These are phyloP conservation scores for Termitomyces sp. DNA, from an alignment of 768 basidiomycete genomes.

Conservation along the genomic window DNA sequence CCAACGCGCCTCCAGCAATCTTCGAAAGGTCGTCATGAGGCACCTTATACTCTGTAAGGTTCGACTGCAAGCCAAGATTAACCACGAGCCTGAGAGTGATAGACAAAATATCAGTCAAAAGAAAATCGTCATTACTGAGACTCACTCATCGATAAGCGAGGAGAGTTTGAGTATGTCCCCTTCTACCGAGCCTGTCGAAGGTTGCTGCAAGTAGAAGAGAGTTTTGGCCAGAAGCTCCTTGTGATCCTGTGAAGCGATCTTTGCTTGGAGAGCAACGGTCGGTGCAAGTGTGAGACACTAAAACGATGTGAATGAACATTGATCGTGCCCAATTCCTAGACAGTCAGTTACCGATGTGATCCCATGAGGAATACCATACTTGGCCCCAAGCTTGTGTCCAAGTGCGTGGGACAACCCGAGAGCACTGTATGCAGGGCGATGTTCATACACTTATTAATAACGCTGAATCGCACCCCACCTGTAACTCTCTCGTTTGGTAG, in stretches of 20 bases:
- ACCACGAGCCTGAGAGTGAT: constrained; percentile 48
- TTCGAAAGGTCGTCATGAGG: constrained; percentile 49
- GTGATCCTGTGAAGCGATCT: constrained; percentile 54
- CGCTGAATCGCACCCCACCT: constrained; percentile 29
- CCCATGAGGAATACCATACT: constrained; percentile 76
- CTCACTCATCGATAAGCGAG: constrained; percentile 51
- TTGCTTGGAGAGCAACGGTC: constrained; percentile 56
- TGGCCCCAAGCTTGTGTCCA: constrained; percentile 70
- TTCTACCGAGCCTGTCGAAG: constrained; percentile 60
- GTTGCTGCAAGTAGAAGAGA: constrained; percentile 54
- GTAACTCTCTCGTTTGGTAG: constrained; percentile 52
- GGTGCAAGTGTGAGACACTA: constrained; percentile 73
- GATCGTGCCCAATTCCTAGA: background rate
- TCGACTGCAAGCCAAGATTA: constrained; percentile 54
- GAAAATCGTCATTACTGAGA: background rate
- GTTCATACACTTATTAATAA: background rate
- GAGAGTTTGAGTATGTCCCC: constrained; percentile 59
- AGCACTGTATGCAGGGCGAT: constrained; percentile 32
- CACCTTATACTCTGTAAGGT: constrained; percentile 59
- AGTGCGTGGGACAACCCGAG: constrained; percentile 76
- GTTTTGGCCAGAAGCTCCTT: constrained; percentile 56
- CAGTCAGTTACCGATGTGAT: constrained; percentile 69
- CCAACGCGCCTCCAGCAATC: constrained; percentile 50
- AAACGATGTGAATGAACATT: background rate
- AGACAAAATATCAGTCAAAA: background rate